These are phyloP conservation scores for Vitis rotundifolia DNA, from an alignment of 164 flowering plant genomes.

Conservation along the genomic window DNA sequence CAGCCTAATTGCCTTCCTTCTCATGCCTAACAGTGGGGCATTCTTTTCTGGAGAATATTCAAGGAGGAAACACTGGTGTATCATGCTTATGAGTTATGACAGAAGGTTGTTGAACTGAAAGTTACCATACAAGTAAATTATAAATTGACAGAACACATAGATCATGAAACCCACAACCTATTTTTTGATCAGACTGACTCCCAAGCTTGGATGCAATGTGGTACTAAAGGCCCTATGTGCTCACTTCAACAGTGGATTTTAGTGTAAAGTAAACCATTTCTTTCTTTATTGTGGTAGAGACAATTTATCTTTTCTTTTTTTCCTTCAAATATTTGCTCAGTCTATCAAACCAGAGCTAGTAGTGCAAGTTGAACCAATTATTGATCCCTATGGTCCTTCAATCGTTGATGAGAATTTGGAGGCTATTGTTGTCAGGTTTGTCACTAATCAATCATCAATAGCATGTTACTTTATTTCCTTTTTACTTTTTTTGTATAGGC, in stretches of 20 bases:
- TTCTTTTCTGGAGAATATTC: neutral
- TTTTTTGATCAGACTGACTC: too few relatives aligned
- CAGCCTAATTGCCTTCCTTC: neutral
- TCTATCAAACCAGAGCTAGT: slow-evolving; percentile 72
- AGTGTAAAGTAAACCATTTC: neutral
- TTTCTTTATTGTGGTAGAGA: slow-evolving; percentile 1
- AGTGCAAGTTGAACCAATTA: slow-evolving; percentile 80
- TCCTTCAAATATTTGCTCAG: slow-evolving; percentile 30
- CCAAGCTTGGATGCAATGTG: neutral
- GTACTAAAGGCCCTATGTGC: neutral
- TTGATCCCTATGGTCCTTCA: slow-evolving; percentile 94
- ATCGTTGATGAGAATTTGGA: slow-evolving; percentile 83
- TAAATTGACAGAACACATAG: neutral
- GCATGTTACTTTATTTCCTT: neutral
- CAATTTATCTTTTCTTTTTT: neutral
- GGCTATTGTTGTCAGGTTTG: slow-evolving; percentile 91
- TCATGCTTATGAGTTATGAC: neutral
- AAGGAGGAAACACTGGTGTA: neutral
- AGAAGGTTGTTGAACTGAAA: neutral
- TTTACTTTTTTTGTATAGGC: neutral
- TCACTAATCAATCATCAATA: neutral
- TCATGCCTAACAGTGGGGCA: neutral
- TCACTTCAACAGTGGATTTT: neutral
- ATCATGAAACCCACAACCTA: neutral
- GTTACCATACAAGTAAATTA: neutral